Conservation (phyloP, 371 early-diverging fungal species). For the Massospora cicadina region DNA sequence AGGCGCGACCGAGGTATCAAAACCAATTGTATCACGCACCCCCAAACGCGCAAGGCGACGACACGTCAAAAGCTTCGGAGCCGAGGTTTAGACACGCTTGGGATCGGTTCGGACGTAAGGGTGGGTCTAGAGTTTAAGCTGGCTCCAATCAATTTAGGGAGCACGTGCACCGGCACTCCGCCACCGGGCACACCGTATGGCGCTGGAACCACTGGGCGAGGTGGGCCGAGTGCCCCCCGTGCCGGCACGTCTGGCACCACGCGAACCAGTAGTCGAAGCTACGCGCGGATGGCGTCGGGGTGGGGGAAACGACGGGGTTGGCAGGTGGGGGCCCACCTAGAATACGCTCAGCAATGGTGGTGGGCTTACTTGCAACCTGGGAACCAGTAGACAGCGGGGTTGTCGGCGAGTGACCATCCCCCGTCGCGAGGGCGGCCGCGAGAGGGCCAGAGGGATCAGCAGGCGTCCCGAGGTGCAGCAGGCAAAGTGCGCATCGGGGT, state of each 20-base stretch:
- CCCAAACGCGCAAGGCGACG: too few relatives aligned
- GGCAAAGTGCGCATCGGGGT: slow-evolving; percentile 86
- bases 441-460: slow-evolving; percentile 7
- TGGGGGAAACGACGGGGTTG: slow-evolving; percentile 17
- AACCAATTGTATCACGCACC: too few relatives aligned
- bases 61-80: too few relatives aligned
- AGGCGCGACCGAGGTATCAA: too few relatives aligned
- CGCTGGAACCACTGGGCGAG: slow-evolving; percentile 77
- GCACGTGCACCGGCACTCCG: slow-evolving; percentile 58
- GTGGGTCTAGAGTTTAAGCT: too few relatives aligned
- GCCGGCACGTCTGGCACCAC: slow-evolving; percentile 93
- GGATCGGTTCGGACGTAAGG: too few relatives aligned
- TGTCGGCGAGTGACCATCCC: slow-evolving; percentile 17
- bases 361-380: not conserved
- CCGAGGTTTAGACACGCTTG: too few relatives aligned
- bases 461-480: slow-evolving; percentile 70
- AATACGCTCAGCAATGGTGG: too few relatives aligned
- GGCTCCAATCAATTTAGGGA: slow-evolving; percentile 12
- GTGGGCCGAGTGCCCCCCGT: slow-evolving; percentile 87
- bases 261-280: slow-evolving; percentile 59
- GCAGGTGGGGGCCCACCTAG: not conserved
- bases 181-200: slow-evolving; percentile 72
- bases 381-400: slow-evolving; percentile 14
- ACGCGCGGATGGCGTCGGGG: slow-evolving; percentile 2
- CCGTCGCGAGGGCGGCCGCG: not conserved